Conservation (phyloP, 306 rosid genomes). For the Amphicarpaea edgeworthii region DNA sequence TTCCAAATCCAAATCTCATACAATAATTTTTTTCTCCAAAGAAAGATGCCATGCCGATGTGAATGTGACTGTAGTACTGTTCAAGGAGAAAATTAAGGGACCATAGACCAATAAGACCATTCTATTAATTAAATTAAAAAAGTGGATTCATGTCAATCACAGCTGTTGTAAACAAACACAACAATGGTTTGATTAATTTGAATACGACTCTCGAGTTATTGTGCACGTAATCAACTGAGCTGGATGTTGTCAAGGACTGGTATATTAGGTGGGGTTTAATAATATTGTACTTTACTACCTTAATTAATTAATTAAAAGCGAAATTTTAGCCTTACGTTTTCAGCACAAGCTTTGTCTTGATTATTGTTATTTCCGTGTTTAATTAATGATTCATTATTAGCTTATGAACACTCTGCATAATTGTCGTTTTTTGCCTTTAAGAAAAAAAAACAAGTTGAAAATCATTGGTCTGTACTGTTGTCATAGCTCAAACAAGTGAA, state of each 20-base stretch:
- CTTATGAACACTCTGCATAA: conserved; percentile 1
- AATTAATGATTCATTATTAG: not conserved
- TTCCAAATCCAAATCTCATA: too few relatives aligned
- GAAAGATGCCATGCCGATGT: not conserved
- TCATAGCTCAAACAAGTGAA: not conserved
- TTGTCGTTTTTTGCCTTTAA: not conserved
- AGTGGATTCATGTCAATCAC: conserved; percentile 53
- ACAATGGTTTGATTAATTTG: conserved; percentile 44
- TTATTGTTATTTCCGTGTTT: conserved; percentile 12
- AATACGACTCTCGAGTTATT: conserved; percentile 43
- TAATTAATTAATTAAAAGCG: conserved; percentile 7
- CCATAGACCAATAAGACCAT: conserved; percentile 45
- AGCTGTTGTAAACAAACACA: conserved; percentile 53
- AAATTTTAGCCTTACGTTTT: conserved; percentile 9
- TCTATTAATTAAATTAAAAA: conserved; percentile 50
- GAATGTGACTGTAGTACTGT: conserved; percentile 35
- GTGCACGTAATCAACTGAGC: conserved; percentile 40
- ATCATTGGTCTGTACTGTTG: conserved; percentile 2
- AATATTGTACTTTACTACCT: conserved; percentile 20
- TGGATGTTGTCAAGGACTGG: conserved; percentile 37
- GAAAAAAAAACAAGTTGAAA: not conserved
- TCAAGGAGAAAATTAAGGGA: conserved; percentile 44
- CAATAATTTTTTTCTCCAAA: not conserved
- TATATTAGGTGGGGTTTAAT: conserved; percentile 37
- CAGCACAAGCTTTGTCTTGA: not conserved